These are phyloP conservation scores for Nitzschia putrida DNA, from an alignment of 108 stramenopile species.

Conservation along the genomic window DNA sequence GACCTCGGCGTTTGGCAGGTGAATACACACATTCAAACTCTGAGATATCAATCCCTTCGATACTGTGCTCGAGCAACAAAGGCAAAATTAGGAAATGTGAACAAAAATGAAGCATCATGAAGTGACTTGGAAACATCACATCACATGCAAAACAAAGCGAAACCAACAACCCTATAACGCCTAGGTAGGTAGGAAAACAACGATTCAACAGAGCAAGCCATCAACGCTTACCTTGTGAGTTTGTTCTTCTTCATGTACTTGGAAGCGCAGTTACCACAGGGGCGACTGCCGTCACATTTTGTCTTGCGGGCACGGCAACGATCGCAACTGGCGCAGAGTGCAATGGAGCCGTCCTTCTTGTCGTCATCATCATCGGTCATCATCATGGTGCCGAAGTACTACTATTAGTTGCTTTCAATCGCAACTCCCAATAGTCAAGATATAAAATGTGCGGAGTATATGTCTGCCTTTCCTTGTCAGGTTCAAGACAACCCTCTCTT, in stretches of 20 bases:
- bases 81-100: background rate
- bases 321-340: conserved; percentile 77
- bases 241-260: conserved; percentile 83
- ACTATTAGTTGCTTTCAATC: background rate
- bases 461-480: too few relatives aligned
- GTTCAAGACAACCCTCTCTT: too few relatives aligned
- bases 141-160: background rate
- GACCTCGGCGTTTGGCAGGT: conserved; percentile 80
- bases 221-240: conserved; percentile 50
- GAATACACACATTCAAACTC: conserved; percentile 72
- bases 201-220: background rate
- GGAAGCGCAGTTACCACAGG: conserved; percentile 71
- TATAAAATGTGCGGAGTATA: background rate
- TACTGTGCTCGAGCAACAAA: conserved; percentile 13
- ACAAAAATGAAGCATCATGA: background rate
- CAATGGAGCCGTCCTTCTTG: conserved; percentile 11
- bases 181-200: background rate
- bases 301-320: conserved; percentile 82
- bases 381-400: background rate
- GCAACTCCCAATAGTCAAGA: background rate
- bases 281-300: conserved; percentile 76
- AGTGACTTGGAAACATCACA: background rate
- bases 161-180: background rate
- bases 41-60: conserved; percentile 52
- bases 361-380: conserved; percentile 2